Percentiles rank a stretch among this genome's conserved stretches.
Conservation (phyloP, 148 eudicot species). For the Vaccinium vitisidaea region DNA sequence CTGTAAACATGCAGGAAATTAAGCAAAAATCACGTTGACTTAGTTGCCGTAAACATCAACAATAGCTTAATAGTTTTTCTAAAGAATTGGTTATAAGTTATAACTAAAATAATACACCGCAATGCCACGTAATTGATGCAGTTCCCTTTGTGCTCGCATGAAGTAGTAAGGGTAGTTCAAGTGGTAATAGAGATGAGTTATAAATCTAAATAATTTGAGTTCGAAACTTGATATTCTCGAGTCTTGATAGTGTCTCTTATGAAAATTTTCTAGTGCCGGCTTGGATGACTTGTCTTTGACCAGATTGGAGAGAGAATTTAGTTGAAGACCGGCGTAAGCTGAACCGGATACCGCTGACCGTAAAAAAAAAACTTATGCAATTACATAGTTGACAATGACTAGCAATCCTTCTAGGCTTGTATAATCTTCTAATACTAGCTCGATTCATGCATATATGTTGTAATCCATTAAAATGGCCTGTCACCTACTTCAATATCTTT, state of each 20-base stretch:
- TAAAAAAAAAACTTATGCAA: too few relatives aligned
- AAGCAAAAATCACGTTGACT: not conserved
- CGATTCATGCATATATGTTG: not conserved
- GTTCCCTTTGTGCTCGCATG: not conserved
- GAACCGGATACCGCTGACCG: too few relatives aligned
- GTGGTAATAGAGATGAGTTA: too few relatives aligned
- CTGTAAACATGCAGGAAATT: not conserved
- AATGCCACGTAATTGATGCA: not conserved
- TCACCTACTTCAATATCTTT: not conserved
- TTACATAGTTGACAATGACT: not conserved
- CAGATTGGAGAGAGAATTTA: too few relatives aligned
- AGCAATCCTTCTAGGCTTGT: not conserved
- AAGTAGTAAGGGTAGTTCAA: not conserved
- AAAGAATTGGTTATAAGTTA: not conserved
- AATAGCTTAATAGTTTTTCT: not conserved
- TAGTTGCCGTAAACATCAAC: not conserved
- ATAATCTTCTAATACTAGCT: not conserved
- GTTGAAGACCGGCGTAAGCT: too few relatives aligned
- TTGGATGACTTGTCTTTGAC: too few relatives aligned
- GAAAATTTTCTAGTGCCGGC: too few relatives aligned
- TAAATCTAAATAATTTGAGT: too few relatives aligned
- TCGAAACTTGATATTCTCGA: too few relatives aligned
- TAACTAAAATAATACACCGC: not conserved
- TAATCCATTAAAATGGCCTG: not conserved
- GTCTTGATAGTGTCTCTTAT: too few relatives aligned